Percentiles rank a stretch among this genome's conserved stretches.
These are phyloP conservation scores for Berberis thunbergii DNA, from an alignment of 164 flowering plant genomes.

Conservation along the genomic window DNA sequence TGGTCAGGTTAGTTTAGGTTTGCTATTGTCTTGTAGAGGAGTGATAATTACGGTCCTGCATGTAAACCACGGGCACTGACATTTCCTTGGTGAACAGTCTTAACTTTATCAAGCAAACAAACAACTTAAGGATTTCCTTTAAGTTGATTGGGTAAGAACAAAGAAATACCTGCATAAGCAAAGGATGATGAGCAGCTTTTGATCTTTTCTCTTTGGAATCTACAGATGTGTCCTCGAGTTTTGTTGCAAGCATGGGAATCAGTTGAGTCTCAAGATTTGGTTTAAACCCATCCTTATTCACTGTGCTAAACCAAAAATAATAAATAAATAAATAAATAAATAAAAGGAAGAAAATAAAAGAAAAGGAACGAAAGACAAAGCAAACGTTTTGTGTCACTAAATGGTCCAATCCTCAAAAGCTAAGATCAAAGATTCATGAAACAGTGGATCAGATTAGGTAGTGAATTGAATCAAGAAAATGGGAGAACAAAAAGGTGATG, in stretches of 20 bases:
- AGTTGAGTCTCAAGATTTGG: conserved; percentile 95
- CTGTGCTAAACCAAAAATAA: conserved; percentile 44
- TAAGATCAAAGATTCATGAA: no score
- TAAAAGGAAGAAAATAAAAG: no score
- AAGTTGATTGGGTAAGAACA: conserved; percentile 3
- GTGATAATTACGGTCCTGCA: no score
- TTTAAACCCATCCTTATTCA: conserved; percentile 84
- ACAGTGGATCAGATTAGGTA: no score
- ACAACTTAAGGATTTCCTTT: neutral
- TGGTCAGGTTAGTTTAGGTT: no score
- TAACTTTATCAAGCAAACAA: neutral
- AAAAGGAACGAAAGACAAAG: no score
- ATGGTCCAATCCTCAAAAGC: no score
- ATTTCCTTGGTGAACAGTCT: neutral
- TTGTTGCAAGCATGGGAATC: conserved; percentile 65
- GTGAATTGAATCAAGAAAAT: neutral
- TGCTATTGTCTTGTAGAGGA: no score
- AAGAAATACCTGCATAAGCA: conserved; percentile 64
- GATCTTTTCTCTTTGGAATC: conserved; percentile 48
- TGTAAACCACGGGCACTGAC: neutral
- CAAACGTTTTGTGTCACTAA: no score
- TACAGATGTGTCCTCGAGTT: conserved; percentile 39
- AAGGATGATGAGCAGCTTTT: conserved; percentile 64
- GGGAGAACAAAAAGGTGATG: neutral
- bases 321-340: neutral